Evolutionary conservation across 352 stramenopile genomes (phyloP).

Genomic region (Phytophthora sansomeana): DNA sequence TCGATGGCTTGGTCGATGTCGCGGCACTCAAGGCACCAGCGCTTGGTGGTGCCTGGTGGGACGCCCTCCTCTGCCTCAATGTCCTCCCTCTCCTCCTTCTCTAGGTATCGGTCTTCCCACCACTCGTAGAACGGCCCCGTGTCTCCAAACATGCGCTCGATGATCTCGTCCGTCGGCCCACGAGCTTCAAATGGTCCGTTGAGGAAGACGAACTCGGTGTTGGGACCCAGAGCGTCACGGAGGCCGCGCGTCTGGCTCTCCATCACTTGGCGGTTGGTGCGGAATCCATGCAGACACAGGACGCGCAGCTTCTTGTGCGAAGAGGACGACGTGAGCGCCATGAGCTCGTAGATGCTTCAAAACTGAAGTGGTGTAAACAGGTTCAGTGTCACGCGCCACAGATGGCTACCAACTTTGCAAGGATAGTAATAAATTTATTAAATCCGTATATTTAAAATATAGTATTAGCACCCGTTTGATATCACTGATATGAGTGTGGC

Average conservation of each 20-base stretch:
- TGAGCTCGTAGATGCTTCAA: too few relatives aligned
- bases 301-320: conserved; percentile 58
- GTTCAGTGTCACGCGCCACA: too few relatives aligned
- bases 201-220: conserved; percentile 76
- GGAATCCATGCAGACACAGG: conserved; percentile 79
- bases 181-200: conserved; percentile 66
- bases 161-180: conserved; percentile 62
- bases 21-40: conserved; percentile 48
- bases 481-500: too few relatives aligned
- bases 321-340: not conserved
- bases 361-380: too few relatives aligned
- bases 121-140: conserved; percentile 83
- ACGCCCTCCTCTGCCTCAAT: conserved; percentile 40
- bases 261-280: conserved; percentile 81
- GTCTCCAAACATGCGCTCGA: conserved; percentile 62
- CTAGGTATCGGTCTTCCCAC: conserved; percentile 54
- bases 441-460: too few relatives aligned
- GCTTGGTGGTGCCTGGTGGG: conserved; percentile 28
- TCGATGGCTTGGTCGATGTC: conserved; percentile 50
- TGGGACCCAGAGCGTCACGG: conserved; percentile 58
- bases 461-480: too few relatives aligned
- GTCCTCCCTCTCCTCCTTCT: conserved; percentile 52
- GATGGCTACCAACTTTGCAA: too few relatives aligned
- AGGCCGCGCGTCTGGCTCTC: conserved; percentile 67
- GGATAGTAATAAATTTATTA: too few relatives aligned